A percentile compares a stretch with the other conserved stretches of the same genome.
Evolutionary conservation across 148 eudicot genomes (phyloP).

Genomic region (Cornus controversa): DNA sequence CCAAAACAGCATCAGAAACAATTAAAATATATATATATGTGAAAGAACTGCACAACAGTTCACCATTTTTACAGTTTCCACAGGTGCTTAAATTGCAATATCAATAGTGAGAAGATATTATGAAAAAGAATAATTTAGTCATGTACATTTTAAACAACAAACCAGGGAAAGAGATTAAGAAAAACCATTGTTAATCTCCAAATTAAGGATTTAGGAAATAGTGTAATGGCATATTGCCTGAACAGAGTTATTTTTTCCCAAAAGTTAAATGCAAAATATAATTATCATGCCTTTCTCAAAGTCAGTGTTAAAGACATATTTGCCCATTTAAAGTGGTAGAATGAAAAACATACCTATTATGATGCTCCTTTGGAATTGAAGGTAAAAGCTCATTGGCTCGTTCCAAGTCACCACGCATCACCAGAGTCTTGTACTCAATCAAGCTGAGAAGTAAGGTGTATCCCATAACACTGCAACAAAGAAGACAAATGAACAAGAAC

Average conservation of each 20-base stretch:
- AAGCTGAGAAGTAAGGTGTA: conserved; percentile 87
- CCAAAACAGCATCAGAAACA: not conserved
- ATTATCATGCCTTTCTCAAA: not conserved
- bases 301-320: not conserved
- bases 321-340: not conserved
- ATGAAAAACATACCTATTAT: conserved; percentile 60
- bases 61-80: not conserved
- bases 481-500: conserved; percentile 7
- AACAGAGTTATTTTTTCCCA: not conserved
- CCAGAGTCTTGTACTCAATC: conserved; percentile 97
- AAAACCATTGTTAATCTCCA: not conserved
- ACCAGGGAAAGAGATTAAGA: not conserved
- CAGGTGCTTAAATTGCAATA: not conserved
- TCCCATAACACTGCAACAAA: conserved; percentile 75
- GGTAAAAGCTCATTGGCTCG: conserved; percentile 82
- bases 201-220: not conserved
- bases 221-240: not conserved
- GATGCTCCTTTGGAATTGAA: conserved; percentile 96
- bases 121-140: not conserved
- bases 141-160: not conserved
- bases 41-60: not conserved
- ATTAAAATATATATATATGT: not conserved
- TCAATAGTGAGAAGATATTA: not conserved
- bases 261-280: not conserved
- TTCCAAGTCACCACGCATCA: conserved; percentile 97